These are phyloP conservation scores for Discostella pseudostelligera DNA, from an alignment of 108 stramenopile species.

Conservation along the genomic window DNA sequence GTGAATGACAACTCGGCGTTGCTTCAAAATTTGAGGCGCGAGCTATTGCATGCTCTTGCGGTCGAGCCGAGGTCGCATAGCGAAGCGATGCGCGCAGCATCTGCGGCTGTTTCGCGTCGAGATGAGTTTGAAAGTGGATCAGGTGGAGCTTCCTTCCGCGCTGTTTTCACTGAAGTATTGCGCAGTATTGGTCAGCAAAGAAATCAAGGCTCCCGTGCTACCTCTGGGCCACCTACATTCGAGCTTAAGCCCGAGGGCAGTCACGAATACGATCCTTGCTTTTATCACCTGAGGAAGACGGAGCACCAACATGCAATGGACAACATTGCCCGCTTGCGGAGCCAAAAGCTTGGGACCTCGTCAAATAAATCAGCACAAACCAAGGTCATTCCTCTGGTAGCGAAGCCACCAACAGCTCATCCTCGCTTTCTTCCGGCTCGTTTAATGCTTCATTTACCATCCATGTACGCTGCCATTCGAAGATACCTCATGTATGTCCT, in stretches of 20 bases:
- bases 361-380: slow-evolving; percentile 26
- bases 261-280: slow-evolving; percentile 91
- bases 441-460: slow-evolving; percentile 72
- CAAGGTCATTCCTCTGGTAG: slow-evolving; percentile 75
- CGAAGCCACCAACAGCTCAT: slow-evolving; percentile 76
- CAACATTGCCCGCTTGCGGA: slow-evolving; percentile 74
- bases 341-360: slow-evolving; percentile 53
- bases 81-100: slow-evolving; percentile 80
- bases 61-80: slow-evolving; percentile 88
- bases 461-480: slow-evolving; percentile 85
- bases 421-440: slow-evolving; percentile 83
- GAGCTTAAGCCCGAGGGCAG: slow-evolving; percentile 77
- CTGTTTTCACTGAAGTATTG: slow-evolving; percentile 72
- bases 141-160: slow-evolving; percentile 64
- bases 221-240: slow-evolving; percentile 72
- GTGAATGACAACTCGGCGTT: slow-evolving; percentile 56
- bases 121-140: slow-evolving; percentile 75
- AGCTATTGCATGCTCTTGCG: slow-evolving; percentile 88
- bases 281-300: slow-evolving; percentile 78
- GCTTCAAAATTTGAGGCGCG: slow-evolving; percentile 73
- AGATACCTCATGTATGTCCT: slow-evolving; percentile 83
- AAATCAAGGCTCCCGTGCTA: slow-evolving; percentile 61
- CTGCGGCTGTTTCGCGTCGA: slow-evolving; percentile 65
- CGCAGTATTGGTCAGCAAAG: slow-evolving; percentile 70
- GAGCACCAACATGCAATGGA: slow-evolving; percentile 97